Percentiles rank a stretch among this genome's conserved stretches.
Conservation (phyloP, 441 rosid species). For the Gossypium lobatum region DNA sequence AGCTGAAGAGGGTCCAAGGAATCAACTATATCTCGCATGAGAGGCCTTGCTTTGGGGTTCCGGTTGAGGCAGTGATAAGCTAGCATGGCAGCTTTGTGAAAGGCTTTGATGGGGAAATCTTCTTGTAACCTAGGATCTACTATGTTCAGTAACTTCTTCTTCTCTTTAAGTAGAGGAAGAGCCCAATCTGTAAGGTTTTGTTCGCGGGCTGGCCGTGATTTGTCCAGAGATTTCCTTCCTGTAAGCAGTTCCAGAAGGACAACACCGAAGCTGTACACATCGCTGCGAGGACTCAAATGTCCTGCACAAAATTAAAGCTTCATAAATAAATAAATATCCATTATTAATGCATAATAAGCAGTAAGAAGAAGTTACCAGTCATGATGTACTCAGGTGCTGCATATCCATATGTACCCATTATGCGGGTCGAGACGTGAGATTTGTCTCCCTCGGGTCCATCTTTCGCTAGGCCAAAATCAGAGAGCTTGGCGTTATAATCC, state of each 20-base stretch:
- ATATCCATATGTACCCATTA: slow-evolving; percentile 79
- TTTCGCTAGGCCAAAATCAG: slow-evolving; percentile 71
- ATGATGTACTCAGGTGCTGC: slow-evolving; percentile 76
- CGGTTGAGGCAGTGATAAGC: slow-evolving; percentile 88
- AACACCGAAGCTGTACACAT: slow-evolving; percentile 87
- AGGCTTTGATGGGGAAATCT: slow-evolving; percentile 64
- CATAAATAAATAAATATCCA: background rate
- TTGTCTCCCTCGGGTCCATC: slow-evolving; percentile 76
- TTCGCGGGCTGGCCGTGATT: slow-evolving; percentile 69
- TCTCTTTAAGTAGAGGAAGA: slow-evolving; percentile 76
- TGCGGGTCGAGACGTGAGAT: slow-evolving; percentile 70
- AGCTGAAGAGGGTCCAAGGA: slow-evolving; percentile 89
- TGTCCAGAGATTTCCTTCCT: slow-evolving; percentile 83
- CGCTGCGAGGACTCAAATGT: slow-evolving; percentile 83
- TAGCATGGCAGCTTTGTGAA: slow-evolving; percentile 85
- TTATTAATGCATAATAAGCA: background rate
- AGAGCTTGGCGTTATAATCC: slow-evolving; percentile 67
- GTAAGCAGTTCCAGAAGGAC: slow-evolving; percentile 83
- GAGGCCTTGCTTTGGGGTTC: slow-evolving; percentile 91
- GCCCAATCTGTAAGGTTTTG: slow-evolving; percentile 93
- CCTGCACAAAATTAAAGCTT: slow-evolving; percentile 31
- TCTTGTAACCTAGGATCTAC: slow-evolving; percentile 71
- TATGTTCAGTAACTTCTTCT: slow-evolving; percentile 70
- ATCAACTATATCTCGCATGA: slow-evolving; percentile 93
- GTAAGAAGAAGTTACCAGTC: slow-evolving; percentile 37